Conservation (phyloP, 164 flowering plant genomes). For the Vitis riparia region DNA sequence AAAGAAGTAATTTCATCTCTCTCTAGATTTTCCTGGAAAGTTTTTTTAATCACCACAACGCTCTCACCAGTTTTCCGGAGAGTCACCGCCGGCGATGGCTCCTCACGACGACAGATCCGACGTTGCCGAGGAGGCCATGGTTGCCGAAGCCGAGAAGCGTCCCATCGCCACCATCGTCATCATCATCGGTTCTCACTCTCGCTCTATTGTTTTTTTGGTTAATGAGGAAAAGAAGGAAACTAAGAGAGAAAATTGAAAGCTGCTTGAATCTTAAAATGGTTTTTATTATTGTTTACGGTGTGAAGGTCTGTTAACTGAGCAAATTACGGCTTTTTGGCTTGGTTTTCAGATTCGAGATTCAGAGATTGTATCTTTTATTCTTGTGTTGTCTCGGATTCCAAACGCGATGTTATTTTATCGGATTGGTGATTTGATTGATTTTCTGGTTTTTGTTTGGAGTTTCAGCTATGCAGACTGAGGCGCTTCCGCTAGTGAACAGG, state of each 20-base stretch:
- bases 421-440: not conserved
- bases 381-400: no score
- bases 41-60: no score
- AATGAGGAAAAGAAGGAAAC: no score
- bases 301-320: no score
- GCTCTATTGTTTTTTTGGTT: not conserved
- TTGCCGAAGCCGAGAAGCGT: conserved; percentile 29
- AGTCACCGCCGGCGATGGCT: conserved; percentile 41
- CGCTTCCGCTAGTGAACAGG: conserved; percentile 77
- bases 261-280: no score
- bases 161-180: conserved; percentile 68
- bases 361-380: no score
- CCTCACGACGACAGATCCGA: conserved; percentile 36
- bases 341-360: no score
- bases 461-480: conserved; percentile 97
- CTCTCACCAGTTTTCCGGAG: no score
- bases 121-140: conserved; percentile 36
- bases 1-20: no score
- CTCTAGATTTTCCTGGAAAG: conserved; percentile 4
- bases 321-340: no score
- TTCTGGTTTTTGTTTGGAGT: conserved; percentile 8
- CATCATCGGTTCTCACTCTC: conserved; percentile 54
- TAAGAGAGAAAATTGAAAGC: no score
- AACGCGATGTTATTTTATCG: not conserved
- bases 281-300: no score